Conservation (phyloP, 371 early-diverging fungal genomes). For the Mortierella polycephala region DNA sequence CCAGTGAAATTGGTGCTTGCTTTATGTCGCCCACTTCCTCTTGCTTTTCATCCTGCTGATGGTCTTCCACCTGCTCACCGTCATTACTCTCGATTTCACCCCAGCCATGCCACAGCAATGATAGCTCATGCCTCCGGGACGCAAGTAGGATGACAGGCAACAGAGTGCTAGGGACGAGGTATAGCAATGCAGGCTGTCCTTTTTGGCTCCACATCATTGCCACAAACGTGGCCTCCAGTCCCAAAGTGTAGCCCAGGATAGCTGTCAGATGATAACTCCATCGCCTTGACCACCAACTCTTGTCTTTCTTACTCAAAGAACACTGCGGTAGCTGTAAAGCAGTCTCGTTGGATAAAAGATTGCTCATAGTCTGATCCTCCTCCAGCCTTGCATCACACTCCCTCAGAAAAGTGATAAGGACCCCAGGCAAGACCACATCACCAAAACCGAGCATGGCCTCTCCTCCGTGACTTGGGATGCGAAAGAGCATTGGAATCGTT, state of each 20-base stretch:
- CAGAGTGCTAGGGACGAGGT: slow-evolving; percentile 48
- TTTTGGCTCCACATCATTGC: slow-evolving; percentile 55
- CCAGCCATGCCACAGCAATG: slow-evolving; percentile 50
- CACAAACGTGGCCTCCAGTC: slow-evolving; percentile 49
- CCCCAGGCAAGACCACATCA: slow-evolving; percentile 55
- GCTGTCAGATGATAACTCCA: slow-evolving; percentile 53
- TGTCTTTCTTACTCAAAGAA: neutral
- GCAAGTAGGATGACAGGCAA: slow-evolving; percentile 42
- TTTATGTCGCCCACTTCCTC: neutral
- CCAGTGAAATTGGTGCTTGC: too few species aligned
- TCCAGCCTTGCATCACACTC: slow-evolving; percentile 49
- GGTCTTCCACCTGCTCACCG: neutral
- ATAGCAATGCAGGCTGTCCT: slow-evolving; percentile 53
- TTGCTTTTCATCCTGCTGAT: slow-evolving; percentile 1
- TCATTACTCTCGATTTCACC: slow-evolving; percentile 15
- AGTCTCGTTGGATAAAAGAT: neutral
- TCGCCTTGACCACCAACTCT: slow-evolving; percentile 29
- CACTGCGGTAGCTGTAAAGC: neutral
- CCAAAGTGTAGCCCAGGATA: slow-evolving; percentile 41
- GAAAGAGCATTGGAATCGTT: slow-evolving; percentile 51
- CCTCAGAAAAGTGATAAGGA: slow-evolving; percentile 44
- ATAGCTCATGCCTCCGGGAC: slow-evolving; percentile 41
- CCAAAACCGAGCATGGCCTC: slow-evolving; percentile 56
- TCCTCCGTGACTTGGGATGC: slow-evolving; percentile 41
- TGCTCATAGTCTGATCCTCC: slow-evolving; percentile 14